Base-by-base conservation (phyloP, 371 early-diverging fungal genomes). In the Syncephalis fuscata region DNA sequence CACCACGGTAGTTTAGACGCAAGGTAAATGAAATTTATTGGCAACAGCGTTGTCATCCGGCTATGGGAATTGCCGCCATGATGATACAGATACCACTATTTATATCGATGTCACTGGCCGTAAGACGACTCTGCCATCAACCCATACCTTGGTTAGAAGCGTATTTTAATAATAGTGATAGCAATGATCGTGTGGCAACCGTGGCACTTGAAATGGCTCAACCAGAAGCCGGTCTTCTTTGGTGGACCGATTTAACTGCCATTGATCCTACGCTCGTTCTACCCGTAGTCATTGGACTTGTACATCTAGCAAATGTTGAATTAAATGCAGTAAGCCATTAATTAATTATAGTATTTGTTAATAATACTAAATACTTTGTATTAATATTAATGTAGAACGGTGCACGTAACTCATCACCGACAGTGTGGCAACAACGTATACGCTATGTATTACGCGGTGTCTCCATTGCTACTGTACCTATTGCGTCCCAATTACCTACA, bases 1-100 rank as follows among this genome's bases (percentile, higher is more conserved):
- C n/a, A n/a, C n/a, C n/a, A n/a, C 11, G 1, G 19, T 50, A 81
- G 73, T 78, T 73, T 54, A 59, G 66, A 9, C 56, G 59, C 39
- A 75, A 79, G 48, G 68, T 71, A 9, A 64, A 64, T 11, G 56
- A 65, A 11, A 66, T 85, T 8, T 82, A 83, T 57, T 54, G 64
- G 4, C 59, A 65, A 17, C 59, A 82, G 52, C 61, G 69, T 19
- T 83, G 81, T 54, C 55, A 65, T 7, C 82, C 86, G 0, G 61
- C 75, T 40, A 67, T 74, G 45, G 64, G 77, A 9, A 65, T 84
- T 27, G 8, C 77, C 20, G 51, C 82, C 20, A 85, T 84, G 0
- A 78, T 68, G 63, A 65, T 78, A 0, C 88, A 88, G 51, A 74
- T 85, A 7, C 86, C 88, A 0, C 56, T 88, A 1, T 88, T 82